Evolutionary conservation across 2,329 filamentous ascomycete genomes (phyloP).

Genomic region (Zasmidium citrigriseum): DNA sequence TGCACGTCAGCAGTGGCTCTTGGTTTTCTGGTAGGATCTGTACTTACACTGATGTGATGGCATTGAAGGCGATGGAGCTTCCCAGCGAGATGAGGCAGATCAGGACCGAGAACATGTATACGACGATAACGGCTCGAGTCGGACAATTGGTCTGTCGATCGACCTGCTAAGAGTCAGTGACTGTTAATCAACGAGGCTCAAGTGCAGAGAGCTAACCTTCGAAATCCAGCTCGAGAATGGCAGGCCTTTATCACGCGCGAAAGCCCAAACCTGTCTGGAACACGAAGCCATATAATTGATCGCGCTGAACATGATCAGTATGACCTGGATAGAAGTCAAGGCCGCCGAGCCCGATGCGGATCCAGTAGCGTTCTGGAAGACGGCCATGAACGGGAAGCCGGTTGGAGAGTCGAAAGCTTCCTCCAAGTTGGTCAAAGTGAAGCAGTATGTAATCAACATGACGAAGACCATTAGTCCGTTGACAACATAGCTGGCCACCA

Average conservation of each 20-base stretch:
- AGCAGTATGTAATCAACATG: constrained; percentile 11
- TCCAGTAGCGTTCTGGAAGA: constrained; percentile 6
- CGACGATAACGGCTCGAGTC: constrained; percentile 9
- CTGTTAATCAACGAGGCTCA: neutral
- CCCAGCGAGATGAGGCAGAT: constrained; percentile 12
- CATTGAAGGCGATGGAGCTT: constrained; percentile 12
- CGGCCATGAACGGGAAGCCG: constrained; percentile 4
- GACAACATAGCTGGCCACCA: constrained; percentile 18
- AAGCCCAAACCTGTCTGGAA: constrained; percentile 46
- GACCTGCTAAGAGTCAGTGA: neutral
- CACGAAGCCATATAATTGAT: constrained; percentile 40
- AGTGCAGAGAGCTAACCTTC: constrained; percentile 12
- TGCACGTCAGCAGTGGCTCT: no score
- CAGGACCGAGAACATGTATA: constrained; percentile 9
- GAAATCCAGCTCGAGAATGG: constrained; percentile 36
- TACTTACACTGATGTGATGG: constrained; percentile 7
- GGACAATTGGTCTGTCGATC: constrained; percentile 1
- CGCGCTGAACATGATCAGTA: neutral
- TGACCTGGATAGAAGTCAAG: constrained; percentile 1
- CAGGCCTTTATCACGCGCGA: constrained; percentile 43
- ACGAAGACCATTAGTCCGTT: constrained; percentile 6
- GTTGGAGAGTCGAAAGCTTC: constrained; percentile 1
- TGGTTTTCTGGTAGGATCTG: no score
- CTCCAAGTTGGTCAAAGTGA: constrained; percentile 5
- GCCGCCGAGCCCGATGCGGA: neutral